Evolutionary conservation across 2,329 filamentous ascomycete species (phyloP).

Genomic region (Cucurbitaria berberidis): DNA sequence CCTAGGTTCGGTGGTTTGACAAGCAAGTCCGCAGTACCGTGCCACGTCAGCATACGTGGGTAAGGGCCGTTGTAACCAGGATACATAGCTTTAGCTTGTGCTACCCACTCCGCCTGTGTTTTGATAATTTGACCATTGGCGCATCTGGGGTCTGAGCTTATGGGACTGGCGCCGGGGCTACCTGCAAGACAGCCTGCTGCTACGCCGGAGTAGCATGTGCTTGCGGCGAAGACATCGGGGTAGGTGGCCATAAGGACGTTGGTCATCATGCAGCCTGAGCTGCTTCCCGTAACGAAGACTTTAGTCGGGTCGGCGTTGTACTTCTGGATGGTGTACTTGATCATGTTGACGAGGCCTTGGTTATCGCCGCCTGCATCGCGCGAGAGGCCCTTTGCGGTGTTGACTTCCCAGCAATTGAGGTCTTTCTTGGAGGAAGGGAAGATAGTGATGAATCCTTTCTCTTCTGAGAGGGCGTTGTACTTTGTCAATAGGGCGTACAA

Average conservation of each 20-base stretch:
- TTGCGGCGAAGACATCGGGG: slow-evolving; percentile 37
- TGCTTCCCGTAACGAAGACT: slow-evolving; percentile 48
- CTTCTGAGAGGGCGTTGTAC: slow-evolving; percentile 53
- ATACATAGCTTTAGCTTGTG: slow-evolving; percentile 43
- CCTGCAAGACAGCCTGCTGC: slow-evolving; percentile 41
- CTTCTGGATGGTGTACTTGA: slow-evolving; percentile 58
- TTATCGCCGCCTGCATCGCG: slow-evolving; percentile 64
- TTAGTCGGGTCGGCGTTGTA: slow-evolving; percentile 59
- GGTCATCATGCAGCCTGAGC: slow-evolving; percentile 42
- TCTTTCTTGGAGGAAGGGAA: slow-evolving; percentile 60
- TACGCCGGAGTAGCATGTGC: slow-evolving; percentile 33
- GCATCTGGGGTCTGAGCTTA: slow-evolving; percentile 25
- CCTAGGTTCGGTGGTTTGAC: slow-evolving; percentile 34
- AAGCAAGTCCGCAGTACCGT: slow-evolving; percentile 44
- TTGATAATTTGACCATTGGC: slow-evolving; percentile 26
- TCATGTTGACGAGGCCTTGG: slow-evolving; percentile 64
- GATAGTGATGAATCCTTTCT: slow-evolving; percentile 65
- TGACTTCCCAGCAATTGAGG: slow-evolving; percentile 65
- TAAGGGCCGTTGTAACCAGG: slow-evolving; percentile 45
- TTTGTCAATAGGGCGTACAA: slow-evolving; percentile 23
- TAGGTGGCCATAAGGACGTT: slow-evolving; percentile 40
- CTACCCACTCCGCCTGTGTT: slow-evolving; percentile 38
- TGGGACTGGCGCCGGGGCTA: slow-evolving; percentile 50
- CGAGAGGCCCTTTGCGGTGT: slow-evolving; percentile 58
- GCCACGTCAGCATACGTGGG: slow-evolving; percentile 46